Evolutionary conservation across 1,284 basidiomycete species (phyloP), one percentile per base, ranked within the genome.

Genomic region (Paramarasmius palmivorus): DNA sequence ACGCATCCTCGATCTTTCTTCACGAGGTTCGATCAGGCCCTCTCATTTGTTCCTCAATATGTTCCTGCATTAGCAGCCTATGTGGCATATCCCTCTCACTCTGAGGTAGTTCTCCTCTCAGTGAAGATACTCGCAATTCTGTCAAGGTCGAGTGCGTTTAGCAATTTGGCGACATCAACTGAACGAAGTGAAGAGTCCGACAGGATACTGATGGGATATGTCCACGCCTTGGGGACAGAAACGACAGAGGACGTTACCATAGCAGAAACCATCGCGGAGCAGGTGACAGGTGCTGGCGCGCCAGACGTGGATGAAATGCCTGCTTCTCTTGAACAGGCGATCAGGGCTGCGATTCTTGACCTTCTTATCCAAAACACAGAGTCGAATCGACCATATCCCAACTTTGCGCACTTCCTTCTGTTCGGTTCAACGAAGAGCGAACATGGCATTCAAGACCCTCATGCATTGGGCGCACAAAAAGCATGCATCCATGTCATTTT

Each of bases 341-440:
- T 90, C 45, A 78, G 92, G 32, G 72, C 89, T 2, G 84, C 90
- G 0, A 87, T 93, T n/a, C 81, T 99, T 45, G 90, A 96, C 59
- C 76, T 99, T 9, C 76, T 99, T 54, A 82, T 94, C 39, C 83
- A 84, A 51, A 91, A 90, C 57, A 95, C 95, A 0, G 72, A 81
- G n/a, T 67, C 71, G 0, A 78, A 77, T 41, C 71, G 80, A 9
- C 70, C 85, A 0, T 92, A 87, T 54, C 93, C 95, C 14, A 98
- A 96, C 63, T 67, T 98, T 34, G 90, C 91, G 0, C 94, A 98
- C 72, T 91, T 94, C 68, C 74, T 99, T 8, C 80, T 99, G 5
- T 92, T 95, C 65, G 91, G 88, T 1, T 70, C 77, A 2, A 70
- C 73, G 40, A 73, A 74, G 35, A 70, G 70, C 41, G 76, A 83